Base-by-base conservation (phyloP, 2,329 filamentous ascomycete species). In the Phialophora expanda region DNA sequence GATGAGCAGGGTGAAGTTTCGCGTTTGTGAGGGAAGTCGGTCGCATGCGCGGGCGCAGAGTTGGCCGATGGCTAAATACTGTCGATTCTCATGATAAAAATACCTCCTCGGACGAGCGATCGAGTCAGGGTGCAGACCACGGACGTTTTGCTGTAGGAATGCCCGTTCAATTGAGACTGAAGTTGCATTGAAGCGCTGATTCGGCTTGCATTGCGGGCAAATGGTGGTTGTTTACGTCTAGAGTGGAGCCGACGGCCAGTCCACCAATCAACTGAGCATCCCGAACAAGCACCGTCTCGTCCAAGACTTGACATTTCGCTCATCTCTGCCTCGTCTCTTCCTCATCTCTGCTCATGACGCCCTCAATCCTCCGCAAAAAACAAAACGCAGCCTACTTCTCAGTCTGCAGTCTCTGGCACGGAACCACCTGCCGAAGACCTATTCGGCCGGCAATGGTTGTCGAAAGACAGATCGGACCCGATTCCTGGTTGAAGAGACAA, bases 41-140 rank as follows among this genome's bases (percentile, higher is more conserved):
- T 61, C 61, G 65, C 65, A 67, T 66, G 50, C 61, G 61, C 57
- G 57, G 34, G 55, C 20, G 22, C 41, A 48, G 44, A 30, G 38
- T 28, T 41, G 48, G 46, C 22, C 44, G 24, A 34, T 24, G 22
- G 28, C 55, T 62, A 67, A 57, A 24, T 20, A 46, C n/a, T n/a
- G n/a, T 38, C 9, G 24, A 26, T 32, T 60, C 26, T 55, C 66
- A 68, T 66, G 38, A 32, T 68, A 65, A 65, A 24, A 30, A 68
- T 65, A 60, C 28, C 38, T 53, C 28, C 26, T 28, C 34, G 63
- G 61, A 44, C 59, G 63, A 68, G 60, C 38, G 66, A 48, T 61
- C 34, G 34, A 32, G 57, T 50, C 26, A 51, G 17, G 22, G 58
- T n/a, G 28, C 58, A 53, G 50, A 12, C 26, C 26, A 26, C n/a